These are phyloP conservation scores for Lasiodiplodia citricola DNA, from an alignment of 2,329 filamentous ascomycete species.

Conservation along the genomic window DNA sequence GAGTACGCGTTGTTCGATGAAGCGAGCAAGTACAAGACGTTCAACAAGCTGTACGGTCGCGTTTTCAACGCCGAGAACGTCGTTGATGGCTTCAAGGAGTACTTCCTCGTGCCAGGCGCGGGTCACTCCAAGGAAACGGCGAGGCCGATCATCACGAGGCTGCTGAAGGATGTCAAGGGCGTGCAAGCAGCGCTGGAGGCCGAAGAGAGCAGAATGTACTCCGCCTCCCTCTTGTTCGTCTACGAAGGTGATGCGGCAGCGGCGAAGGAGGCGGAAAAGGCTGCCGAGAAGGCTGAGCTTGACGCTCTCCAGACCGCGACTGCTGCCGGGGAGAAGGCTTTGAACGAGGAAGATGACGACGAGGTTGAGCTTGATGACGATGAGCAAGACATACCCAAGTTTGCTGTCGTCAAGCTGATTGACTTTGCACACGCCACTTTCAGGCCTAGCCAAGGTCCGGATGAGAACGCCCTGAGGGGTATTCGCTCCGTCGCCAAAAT, in stretches of 20 bases:
- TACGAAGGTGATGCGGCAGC: slow-evolving; percentile 67
- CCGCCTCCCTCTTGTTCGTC: slow-evolving; percentile 67
- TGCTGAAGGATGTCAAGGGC: slow-evolving; percentile 56
- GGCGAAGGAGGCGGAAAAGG: slow-evolving; percentile 30
- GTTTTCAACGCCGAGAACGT: slow-evolving; percentile 62
- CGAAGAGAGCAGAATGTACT: slow-evolving; percentile 72
- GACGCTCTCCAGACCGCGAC: slow-evolving; percentile 46
- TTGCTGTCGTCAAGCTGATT: slow-evolving; percentile 85
- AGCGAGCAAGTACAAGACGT: slow-evolving; percentile 61
- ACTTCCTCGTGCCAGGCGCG: slow-evolving; percentile 50
- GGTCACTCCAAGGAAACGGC: slow-evolving; percentile 43
- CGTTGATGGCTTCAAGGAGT: slow-evolving; percentile 62
- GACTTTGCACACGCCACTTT: slow-evolving; percentile 95
- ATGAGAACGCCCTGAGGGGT: slow-evolving; percentile 81
- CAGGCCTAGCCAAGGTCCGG: slow-evolving; percentile 80
- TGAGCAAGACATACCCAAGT: slow-evolving; percentile 66
- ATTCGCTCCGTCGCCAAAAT: slow-evolving; percentile 74
- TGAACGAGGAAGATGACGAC: slow-evolving; percentile 52
- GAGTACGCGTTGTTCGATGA: slow-evolving; percentile 46
- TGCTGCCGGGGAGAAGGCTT: slow-evolving; percentile 34
- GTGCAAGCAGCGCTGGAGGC: slow-evolving; percentile 63
- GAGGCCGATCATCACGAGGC: slow-evolving; percentile 26
- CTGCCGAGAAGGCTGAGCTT: slow-evolving; percentile 29
- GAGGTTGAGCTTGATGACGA: slow-evolving; percentile 52
- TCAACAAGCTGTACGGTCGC: slow-evolving; percentile 70